phyloP scores from a whole-genome alignment of 371 early-diverging fungal genomes.

The Rhizopus sp. region DNA sequence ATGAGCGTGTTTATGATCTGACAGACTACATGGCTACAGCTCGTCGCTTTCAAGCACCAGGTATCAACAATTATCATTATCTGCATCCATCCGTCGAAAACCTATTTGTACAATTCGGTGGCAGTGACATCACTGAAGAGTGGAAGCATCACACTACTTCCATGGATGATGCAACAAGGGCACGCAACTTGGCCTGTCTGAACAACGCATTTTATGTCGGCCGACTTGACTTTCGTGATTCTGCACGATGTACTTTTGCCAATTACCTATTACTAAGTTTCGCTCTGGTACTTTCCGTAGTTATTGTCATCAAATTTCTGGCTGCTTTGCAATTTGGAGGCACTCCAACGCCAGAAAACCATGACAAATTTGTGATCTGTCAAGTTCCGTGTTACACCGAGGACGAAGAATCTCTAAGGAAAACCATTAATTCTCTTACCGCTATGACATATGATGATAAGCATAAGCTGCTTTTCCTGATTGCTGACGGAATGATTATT shows the following conservation, averaged over 20 bases:
- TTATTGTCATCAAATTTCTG: conserved; percentile 89
- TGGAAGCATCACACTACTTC: conserved; percentile 54
- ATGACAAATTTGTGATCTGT: conserved; percentile 66
- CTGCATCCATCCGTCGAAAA: conserved; percentile 35
- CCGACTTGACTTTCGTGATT: conserved; percentile 80
- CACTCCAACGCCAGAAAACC: conserved; percentile 77
- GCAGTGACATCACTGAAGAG: conserved; percentile 38
- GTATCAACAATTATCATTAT: conserved; percentile 40
- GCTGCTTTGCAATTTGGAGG: conserved; percentile 88
- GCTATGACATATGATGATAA: conserved; percentile 63
- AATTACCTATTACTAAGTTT: conserved; percentile 84
- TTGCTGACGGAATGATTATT: conserved; percentile 77
- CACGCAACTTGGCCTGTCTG: conserved; percentile 61
- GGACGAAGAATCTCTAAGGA: conserved; percentile 68
- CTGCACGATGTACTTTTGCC: conserved; percentile 80
- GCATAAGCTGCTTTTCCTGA: conserved; percentile 71
- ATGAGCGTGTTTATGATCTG: conserved; percentile 66
- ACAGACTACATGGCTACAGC: conserved; percentile 51
- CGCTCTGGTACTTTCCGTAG: conserved; percentile 75
- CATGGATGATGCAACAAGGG: conserved; percentile 32
- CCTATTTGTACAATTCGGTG: conserved; percentile 42
- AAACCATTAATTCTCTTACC: conserved; percentile 70
- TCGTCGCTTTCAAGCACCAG: conserved; percentile 24
- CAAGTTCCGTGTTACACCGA: conserved; percentile 79
- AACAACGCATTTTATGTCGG: conserved; percentile 85